Evolutionary conservation across 2,329 filamentous ascomycete genomes (phyloP).

Genomic region (Cercospora beticola): DNA sequence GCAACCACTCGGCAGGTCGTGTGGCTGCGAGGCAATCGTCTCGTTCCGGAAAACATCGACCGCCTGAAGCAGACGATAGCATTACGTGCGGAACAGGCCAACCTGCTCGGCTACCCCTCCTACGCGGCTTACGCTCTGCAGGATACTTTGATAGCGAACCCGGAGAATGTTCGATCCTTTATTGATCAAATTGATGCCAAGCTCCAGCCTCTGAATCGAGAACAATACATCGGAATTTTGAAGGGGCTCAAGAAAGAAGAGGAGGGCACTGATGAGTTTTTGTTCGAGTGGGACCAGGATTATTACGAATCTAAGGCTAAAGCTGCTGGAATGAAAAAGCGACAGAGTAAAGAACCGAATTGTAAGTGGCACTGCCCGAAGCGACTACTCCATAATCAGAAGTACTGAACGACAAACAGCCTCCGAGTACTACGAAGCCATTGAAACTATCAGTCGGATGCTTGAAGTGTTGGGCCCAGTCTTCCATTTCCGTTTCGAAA

Average conservation of each 20-base stretch:
- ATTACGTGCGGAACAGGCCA: not conserved
- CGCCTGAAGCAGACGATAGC: not conserved
- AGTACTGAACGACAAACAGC: not conserved
- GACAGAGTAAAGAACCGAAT: not conserved
- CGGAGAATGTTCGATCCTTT: not conserved
- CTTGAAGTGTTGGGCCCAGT: not conserved
- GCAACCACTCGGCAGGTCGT: not conserved
- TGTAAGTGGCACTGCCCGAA: not conserved
- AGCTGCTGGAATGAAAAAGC: not conserved
- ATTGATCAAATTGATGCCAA: not conserved
- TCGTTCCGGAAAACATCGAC: not conserved
- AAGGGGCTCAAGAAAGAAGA: not conserved
- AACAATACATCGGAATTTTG: not conserved
- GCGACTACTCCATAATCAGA: not conserved
- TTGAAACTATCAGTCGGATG: not conserved
- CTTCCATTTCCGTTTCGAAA: not conserved
- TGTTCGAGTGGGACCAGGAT: not conserved
- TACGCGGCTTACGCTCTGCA: not conserved
- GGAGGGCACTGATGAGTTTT: not conserved
- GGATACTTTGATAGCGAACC: not conserved
- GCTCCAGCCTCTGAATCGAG: not conserved
- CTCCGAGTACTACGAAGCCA: not conserved
- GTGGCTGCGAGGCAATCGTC: not conserved
- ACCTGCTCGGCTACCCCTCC: not conserved
- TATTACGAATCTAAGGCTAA: not conserved